Base-by-base conservation (phyloP, 2,329 filamentous ascomycete species). In the Parastagonospora avenae region DNA sequence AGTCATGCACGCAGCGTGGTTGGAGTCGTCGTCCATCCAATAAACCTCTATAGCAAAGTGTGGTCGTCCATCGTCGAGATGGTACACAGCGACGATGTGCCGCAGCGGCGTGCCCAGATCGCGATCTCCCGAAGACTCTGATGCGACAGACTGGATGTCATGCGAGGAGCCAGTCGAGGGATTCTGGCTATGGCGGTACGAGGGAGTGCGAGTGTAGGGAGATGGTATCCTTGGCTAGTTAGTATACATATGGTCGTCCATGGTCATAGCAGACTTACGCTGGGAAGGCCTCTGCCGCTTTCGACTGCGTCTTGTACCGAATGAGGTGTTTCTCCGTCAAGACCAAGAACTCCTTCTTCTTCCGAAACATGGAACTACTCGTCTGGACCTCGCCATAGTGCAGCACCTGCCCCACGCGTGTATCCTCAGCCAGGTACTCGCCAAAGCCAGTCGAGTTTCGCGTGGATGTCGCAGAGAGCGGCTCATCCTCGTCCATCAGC, bases 301-400 rank as follows among this genome's bases (percentile, higher is more conserved):
- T 87, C 38, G 78, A 74, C 59, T 88, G 85, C 62, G 77, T 87
- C 70, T 89, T 88, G 76, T 87, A 89, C 10, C 87, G 81, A 47
- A 89, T 74, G 48, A 90, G 74, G 68, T 89, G 85, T 5, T 81
- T 83, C 57, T 89, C 87, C 6, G 86, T 90, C 57, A 90, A 76
- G 11, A 90, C 87, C 47, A 90, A 75, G 62, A 88, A 90, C 68
- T 90, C 86, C 71, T 82, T 87, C 75, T 86, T 88, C 74, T 88
- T 89, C 67, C 86, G 79, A 73, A 89, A 88, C 79, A 90, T 84
- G 52, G 84, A 83, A 48, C 83, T 86, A 42, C 84, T 85, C 10
- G 85, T 89, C 71, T 90, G 86, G 12, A 89, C 84, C 66, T 89
- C 87, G 32, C 87, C 87, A 74, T 89, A 83, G 55, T 86, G 81